Evolutionary conservation across 2,329 filamentous ascomycete genomes (phyloP).

Genomic region (Lasiodiplodia theobromae): DNA sequence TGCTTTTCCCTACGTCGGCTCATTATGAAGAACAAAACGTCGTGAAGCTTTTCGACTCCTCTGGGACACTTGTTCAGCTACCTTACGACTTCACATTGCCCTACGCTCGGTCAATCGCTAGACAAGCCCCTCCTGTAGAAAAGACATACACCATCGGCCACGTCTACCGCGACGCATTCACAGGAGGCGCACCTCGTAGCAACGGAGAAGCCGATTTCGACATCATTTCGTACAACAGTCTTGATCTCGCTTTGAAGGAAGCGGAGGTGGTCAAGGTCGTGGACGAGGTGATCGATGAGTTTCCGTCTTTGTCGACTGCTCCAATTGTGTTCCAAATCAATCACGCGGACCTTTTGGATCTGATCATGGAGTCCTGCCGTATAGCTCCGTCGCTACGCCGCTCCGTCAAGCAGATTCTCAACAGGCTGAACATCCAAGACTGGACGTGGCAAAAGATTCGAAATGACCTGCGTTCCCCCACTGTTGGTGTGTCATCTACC

Average conservation of each 20-base stretch:
- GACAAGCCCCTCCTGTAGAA: conserved; percentile 69
- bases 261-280: conserved; percentile 93
- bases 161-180: conserved; percentile 81
- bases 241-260: conserved; percentile 87
- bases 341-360: conserved; percentile 83
- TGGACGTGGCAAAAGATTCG: conserved; percentile 85
- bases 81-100: conserved; percentile 92
- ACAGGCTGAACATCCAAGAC: conserved; percentile 82
- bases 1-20: conserved; percentile 80
- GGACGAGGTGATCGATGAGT: conserved; percentile 84
- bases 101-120: conserved; percentile 83
- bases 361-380: conserved; percentile 89
- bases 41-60: conserved; percentile 80
- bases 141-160: conserved; percentile 87
- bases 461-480: conserved; percentile 79
- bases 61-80: conserved; percentile 89
- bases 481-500: conserved; percentile 83
- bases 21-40: conserved; percentile 75
- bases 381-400: conserved; percentile 73
- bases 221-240: conserved; percentile 81
- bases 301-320: conserved; percentile 74
- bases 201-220: conserved; percentile 96
- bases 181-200: conserved; percentile 80
- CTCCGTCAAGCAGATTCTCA: conserved; percentile 81
- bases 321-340: conserved; percentile 91